These are phyloP conservation scores for Asterophora lycoperdoides DNA, from an alignment of 768 basidiomycete species.

Conservation along the genomic window DNA sequence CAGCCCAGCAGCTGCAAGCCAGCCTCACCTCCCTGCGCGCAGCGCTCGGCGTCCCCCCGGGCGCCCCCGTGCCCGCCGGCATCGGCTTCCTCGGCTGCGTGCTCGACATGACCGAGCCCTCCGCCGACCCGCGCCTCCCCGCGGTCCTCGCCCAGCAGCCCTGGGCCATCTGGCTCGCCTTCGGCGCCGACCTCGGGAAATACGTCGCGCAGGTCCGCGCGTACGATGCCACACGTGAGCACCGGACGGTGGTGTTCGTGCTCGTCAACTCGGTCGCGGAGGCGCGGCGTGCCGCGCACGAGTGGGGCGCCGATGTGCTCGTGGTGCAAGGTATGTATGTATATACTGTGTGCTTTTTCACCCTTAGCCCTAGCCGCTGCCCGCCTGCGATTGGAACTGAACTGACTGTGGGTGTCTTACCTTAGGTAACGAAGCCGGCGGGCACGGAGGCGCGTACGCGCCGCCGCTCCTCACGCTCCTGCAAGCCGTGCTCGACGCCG, in stretches of 20 bases:
- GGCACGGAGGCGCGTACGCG: slow-evolving; percentile 33
- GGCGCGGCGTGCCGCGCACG: slow-evolving; percentile 41
- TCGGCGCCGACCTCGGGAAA: slow-evolving; percentile 44
- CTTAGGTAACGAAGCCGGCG: slow-evolving; percentile 27
- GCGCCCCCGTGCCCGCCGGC: slow-evolving; percentile 43
- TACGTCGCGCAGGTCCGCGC: slow-evolving; percentile 50
- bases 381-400: no score
- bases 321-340: slow-evolving; percentile 65
- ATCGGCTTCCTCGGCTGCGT: slow-evolving; percentile 58
- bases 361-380: no score
- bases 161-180: slow-evolving; percentile 58
- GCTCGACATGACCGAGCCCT: slow-evolving; percentile 39
- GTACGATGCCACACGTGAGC: slow-evolving; percentile 31
- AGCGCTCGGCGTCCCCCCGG: no score
- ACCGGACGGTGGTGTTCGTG: slow-evolving; percentile 49
- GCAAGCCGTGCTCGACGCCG: slow-evolving; percentile 36
- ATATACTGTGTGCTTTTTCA: no score
- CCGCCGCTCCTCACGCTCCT: slow-evolving; percentile 49
- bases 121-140: slow-evolving; percentile 34
- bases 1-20: slow-evolving; percentile 27
- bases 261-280: slow-evolving; percentile 46
- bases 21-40: no score
- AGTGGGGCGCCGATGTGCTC: slow-evolving; percentile 55
- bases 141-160: slow-evolving; percentile 43
- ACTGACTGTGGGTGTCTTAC: no score